Base-by-base conservation (phyloP, 495 filamentous ascomycete species). In the Aspergillus nidulans region DNA sequence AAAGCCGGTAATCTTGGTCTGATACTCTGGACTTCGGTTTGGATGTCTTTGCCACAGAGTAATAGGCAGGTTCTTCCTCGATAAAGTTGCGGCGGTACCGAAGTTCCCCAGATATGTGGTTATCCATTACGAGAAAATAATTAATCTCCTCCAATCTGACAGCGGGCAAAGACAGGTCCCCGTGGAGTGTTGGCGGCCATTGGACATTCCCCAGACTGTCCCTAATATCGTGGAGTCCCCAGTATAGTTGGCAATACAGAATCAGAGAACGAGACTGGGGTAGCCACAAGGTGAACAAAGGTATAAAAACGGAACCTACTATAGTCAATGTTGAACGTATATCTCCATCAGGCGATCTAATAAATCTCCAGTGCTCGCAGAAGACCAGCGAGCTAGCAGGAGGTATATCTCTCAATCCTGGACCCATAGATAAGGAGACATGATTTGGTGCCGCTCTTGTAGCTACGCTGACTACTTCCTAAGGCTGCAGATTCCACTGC, bases 371-470 rank as follows among this genome's bases (percentile, higher is more conserved):
- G n/a, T 39, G 12, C 12, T 4, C 3, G 12, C 6, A 9, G 16
- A n/a, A 41, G 39, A 41, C 16, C 39, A 18, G 20, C 16, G 10
- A 19, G 6, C n/a, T 2, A 9, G 4, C 9, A 28, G 26, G 26
- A 28, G 26, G 39, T 4, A 43, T 43, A 21, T 43, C 20, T 19
- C 6, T 4, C 40, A 18, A 24, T 32, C 12, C 4, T 32, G 26
- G 45, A 48, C 45, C 25, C 45, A 48, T 48, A 48, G 45, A 48
- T 48, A 48, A 48, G 45, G 21, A 10, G 16, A n/a, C 4, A 30
- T 4, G 20, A 7, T 3, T 28, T 9, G 26, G 26, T 46, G 10
- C 43, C 26, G 15, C 16, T 30, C 1, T 16, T 15, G 23, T 15
- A 25, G 21, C 20, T 23, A 44, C 21, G 20, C n/a, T n/a, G n/a